Conservation (phyloP, 495 filamentous ascomycete genomes). For the Annulohypoxylon maeteangense region DNA sequence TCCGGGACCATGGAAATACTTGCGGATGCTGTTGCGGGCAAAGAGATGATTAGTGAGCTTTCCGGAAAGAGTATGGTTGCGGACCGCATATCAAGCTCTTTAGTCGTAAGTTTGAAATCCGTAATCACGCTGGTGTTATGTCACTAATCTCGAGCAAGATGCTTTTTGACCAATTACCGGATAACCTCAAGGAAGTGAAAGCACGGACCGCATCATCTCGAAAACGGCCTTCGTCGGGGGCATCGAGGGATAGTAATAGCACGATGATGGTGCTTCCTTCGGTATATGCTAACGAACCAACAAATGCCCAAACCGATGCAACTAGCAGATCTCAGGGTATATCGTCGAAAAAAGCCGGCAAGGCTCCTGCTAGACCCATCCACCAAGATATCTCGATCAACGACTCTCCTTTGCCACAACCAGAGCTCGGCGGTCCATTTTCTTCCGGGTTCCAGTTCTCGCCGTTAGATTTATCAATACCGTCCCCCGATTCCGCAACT, state of each 20-base stretch:
- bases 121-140: not conserved
- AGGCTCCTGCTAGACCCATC: slow-evolving; percentile 32
- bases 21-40: slow-evolving; percentile 84
- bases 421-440: slow-evolving; percentile 37
- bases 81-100: slow-evolving; percentile 79
- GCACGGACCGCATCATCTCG: slow-evolving; percentile 56
- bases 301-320: slow-evolving; percentile 50
- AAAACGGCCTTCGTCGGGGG: slow-evolving; percentile 67
- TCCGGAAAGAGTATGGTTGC: slow-evolving; percentile 88
- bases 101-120: slow-evolving; percentile 65
- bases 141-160: slow-evolving; percentile 54
- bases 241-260: slow-evolving; percentile 49
- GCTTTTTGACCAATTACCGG: slow-evolving; percentile 85
- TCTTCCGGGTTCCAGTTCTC: slow-evolving; percentile 41
- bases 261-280: slow-evolving; percentile 30
- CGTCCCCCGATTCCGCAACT: slow-evolving; percentile 47
- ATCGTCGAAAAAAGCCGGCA: slow-evolving; percentile 42
- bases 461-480: slow-evolving; percentile 39
- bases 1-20: slow-evolving; percentile 79
- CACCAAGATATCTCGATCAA: slow-evolving; percentile 52
- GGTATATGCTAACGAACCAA: slow-evolving; percentile 18
- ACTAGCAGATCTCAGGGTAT: slow-evolving; percentile 46
- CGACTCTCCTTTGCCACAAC: slow-evolving; percentile 42
- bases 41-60: slow-evolving; percentile 78
- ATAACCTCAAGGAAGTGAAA: slow-evolving; percentile 64